Percentiles rank a stretch among this genome's conserved stretches.
phyloP scores from a whole-genome alignment of 257 asterid species.

The Handroanthus guayacan region DNA sequence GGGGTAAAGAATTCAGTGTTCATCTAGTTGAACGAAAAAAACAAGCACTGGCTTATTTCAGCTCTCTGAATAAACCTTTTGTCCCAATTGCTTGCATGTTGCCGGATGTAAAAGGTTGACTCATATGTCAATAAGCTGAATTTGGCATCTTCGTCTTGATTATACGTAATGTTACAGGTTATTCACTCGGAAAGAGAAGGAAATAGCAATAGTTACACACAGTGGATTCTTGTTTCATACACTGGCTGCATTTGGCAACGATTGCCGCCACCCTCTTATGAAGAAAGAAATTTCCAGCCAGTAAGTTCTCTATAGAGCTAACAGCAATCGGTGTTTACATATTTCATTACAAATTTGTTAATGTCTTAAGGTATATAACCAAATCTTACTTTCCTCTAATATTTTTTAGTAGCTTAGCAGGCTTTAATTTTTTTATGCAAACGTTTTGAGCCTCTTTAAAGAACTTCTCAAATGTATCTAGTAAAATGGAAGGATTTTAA shows the following conservation, averaged over 20 bases:
- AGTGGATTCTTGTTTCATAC: slow-evolving; percentile 90
- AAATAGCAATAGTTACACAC: slow-evolving; percentile 91
- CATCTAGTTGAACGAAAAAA: background rate
- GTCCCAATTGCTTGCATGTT: background rate
- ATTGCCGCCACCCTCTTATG: slow-evolving; percentile 71
- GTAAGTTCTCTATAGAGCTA: slow-evolving; percentile 53
- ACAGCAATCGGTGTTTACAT: too few species aligned
- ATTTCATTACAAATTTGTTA: background rate
- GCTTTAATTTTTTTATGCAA: background rate
- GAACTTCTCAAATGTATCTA: background rate
- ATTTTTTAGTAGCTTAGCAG: background rate
- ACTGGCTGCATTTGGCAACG: slow-evolving; percentile 66
- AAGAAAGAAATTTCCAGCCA: slow-evolving; percentile 72
- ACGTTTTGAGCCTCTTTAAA: background rate
- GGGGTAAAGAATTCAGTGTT: background rate
- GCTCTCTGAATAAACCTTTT: background rate
- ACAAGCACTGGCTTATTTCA: background rate
- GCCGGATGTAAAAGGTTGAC: background rate
- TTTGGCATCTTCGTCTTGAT: slow-evolving; percentile 22
- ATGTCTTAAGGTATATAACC: background rate
- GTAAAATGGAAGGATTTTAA: background rate
- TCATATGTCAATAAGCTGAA: slow-evolving; percentile 19
- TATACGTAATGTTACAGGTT: slow-evolving; percentile 57
- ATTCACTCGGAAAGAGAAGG: slow-evolving; percentile 78
- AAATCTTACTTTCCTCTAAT: background rate